Conservation (phyloP, 306 rosid genomes). For the Cercis canadensis region DNA sequence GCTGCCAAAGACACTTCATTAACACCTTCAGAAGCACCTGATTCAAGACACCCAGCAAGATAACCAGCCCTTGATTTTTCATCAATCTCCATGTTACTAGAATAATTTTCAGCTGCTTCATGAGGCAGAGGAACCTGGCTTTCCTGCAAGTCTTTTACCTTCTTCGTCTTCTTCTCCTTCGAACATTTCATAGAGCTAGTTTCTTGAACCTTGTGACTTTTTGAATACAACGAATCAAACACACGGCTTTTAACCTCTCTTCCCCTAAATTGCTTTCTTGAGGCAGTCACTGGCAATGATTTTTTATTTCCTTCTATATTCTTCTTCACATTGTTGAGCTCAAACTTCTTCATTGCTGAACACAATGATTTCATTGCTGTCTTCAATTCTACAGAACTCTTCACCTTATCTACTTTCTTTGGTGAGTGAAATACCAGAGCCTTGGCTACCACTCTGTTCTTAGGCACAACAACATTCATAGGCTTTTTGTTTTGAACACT, state of each 20-base stretch:
- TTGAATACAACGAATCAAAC: slow-evolving; percentile 61
- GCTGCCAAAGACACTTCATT: slow-evolving; percentile 8
- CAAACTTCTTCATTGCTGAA: slow-evolving; percentile 83
- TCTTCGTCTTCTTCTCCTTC: slow-evolving; percentile 60
- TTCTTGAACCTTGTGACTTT: slow-evolving; percentile 49
- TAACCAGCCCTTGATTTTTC: slow-evolving; percentile 64
- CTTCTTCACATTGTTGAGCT: slow-evolving; percentile 65
- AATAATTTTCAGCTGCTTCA: slow-evolving; percentile 44
- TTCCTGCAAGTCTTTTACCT: slow-evolving; percentile 42
- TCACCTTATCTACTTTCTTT: slow-evolving; percentile 54
- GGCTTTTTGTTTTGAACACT: slow-evolving; percentile 77
- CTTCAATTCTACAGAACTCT: slow-evolving; percentile 55
- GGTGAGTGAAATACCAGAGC: slow-evolving; percentile 83
- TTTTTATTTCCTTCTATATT: slow-evolving; percentile 43
- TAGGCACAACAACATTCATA: slow-evolving; percentile 52
- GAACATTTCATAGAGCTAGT: slow-evolving; percentile 38
- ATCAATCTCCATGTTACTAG: slow-evolving; percentile 66
- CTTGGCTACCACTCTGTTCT: slow-evolving; percentile 66
- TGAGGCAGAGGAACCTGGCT: slow-evolving; percentile 26
- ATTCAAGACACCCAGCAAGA: slow-evolving; percentile 42
- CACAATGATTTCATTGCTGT: slow-evolving; percentile 64
- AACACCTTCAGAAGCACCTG: slow-evolving; percentile 42
- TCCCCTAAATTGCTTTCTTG: slow-evolving; percentile 66
- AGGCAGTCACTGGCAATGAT: slow-evolving; percentile 48
- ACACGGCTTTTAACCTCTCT: slow-evolving; percentile 90